Evolutionary conservation across 768 basidiomycete species (phyloP), one percentile per base, ranked within the genome.

Genomic region (Harrya chromipes): DNA sequence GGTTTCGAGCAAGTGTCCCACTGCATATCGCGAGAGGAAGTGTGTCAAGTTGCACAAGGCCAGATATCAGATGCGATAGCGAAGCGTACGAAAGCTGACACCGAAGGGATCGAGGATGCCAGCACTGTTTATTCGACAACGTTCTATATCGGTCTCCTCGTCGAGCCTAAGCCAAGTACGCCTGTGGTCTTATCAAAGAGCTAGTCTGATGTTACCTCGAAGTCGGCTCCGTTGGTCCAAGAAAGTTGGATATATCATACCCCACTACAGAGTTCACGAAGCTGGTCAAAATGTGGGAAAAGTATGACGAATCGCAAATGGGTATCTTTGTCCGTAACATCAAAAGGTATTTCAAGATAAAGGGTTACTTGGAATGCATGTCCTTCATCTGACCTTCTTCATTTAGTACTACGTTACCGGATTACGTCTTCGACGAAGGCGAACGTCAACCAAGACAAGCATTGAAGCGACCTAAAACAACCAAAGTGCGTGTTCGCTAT

Each of bases 241-340:
- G 94, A 55, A 85, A 81, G 64, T 75, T 99, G 57, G 97, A 99
- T 68, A 94, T 99, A 50, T 94, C 94, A 41, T 97, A 94, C 72
- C 97, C 97, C 4, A 97, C 92, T 4, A 88, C 86, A 23, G 92
- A 97, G 62, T 99, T 98, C 67, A 88, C 85, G 11, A 93, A 94
- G 66, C 79, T 91, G 46, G 92, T 94, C 62, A 94, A 94, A 68
- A 73, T 82, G 73, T 98, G 97, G 94, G 95, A 98, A 64, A 87
- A 89, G 64, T 98, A 86, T 58, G 90, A 98, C 52, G 87, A 92
- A 58, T 74, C 81, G 13, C 83, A 82, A 47, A 99, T 99, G 97
- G 93, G 94, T 19, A 88, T 99, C 53, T 81, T 90, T 42, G 87
- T 99, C 24, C 84, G 92, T 42, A 87, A 98, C 65, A 91, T 97